Conservation (phyloP, 495 filamentous ascomycete species). For the Platismatia glauca region DNA sequence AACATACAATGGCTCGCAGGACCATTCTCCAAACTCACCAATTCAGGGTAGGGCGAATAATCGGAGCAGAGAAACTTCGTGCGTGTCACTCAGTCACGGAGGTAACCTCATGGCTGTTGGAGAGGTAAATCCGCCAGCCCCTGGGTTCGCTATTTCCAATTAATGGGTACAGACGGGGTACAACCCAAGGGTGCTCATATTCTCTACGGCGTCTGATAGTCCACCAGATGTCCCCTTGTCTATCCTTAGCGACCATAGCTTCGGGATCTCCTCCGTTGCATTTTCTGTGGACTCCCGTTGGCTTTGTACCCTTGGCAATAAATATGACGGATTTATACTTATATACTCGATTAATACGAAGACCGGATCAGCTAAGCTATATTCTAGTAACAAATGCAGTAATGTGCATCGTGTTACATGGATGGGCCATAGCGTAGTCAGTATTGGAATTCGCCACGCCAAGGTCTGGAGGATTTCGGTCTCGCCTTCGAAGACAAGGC, state of each 20-base stretch:
- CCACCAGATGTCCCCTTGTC: conserved; percentile 75
- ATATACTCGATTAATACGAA: conserved; percentile 78
- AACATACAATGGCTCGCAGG: not conserved
- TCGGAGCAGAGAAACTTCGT: conserved; percentile 92
- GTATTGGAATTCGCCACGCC: conserved; percentile 78
- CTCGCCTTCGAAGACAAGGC: conserved; percentile 42
- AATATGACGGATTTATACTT: conserved; percentile 90
- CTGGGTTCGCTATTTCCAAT: conserved; percentile 9
- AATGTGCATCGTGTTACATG: conserved; percentile 76
- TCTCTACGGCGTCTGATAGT: conserved; percentile 64
- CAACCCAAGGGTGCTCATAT: conserved; percentile 82
- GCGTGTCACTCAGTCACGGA: conserved; percentile 82
- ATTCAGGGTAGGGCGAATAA: conserved; percentile 32
- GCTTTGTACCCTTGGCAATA: conserved; percentile 76
- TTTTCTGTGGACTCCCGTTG: conserved; percentile 84
- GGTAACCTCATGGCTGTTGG: conserved; percentile 84
- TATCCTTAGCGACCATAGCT: conserved; percentile 80
- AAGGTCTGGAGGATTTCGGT: conserved; percentile 70
- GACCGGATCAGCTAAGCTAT: conserved; percentile 75
- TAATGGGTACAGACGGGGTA: conserved; percentile 62
- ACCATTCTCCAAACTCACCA: conserved; percentile 46
- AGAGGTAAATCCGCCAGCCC: conserved; percentile 49
- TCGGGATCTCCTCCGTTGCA: conserved; percentile 77
- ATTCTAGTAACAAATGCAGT: conserved; percentile 92
- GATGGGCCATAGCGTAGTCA: conserved; percentile 49